Conservation (phyloP, 495 filamentous ascomycete species). For the Aspergillus panamensis region DNA sequence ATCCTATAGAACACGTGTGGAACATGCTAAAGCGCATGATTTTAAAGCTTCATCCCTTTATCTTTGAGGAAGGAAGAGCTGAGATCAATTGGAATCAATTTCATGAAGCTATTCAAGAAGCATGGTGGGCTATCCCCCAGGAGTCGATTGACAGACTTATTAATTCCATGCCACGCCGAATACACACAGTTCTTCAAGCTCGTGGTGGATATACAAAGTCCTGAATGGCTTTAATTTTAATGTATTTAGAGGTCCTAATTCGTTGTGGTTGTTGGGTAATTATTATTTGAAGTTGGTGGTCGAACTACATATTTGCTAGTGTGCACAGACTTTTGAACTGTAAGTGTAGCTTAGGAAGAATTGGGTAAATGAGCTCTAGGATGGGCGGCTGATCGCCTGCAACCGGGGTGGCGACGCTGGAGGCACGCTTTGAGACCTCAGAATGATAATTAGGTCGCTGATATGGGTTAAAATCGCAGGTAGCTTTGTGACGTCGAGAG, state of each 20-base stretch:
- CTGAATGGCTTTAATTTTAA: background rate
- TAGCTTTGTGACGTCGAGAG: too few relatives aligned
- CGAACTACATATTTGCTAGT: background rate
- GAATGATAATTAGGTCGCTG: too few relatives aligned
- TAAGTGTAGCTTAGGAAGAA: too few relatives aligned
- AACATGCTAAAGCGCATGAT: slow-evolving; percentile 1
- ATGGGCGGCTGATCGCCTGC: too few relatives aligned
- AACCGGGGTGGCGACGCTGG: too few relatives aligned
- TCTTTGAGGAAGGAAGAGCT: background rate
- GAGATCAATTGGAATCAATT: background rate
- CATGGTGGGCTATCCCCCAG: slow-evolving; percentile 5
- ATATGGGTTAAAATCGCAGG: too few relatives aligned
- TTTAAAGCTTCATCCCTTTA: background rate
- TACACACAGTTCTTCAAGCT: background rate
- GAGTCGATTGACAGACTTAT: background rate
- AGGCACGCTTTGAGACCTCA: too few relatives aligned
- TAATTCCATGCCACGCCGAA: background rate
- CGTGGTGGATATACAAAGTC: background rate
- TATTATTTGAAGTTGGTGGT: background rate
- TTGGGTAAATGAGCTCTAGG: too few relatives aligned
- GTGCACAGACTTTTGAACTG: background rate
- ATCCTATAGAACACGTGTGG: slow-evolving; percentile 2
- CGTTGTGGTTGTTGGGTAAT: background rate
- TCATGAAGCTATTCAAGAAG: background rate
- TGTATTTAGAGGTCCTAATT: background rate